Percentiles rank a stretch among this genome's conserved stretches.
These are phyloP conservation scores for Hawksworthiomyces lignivorus DNA, from an alignment of 2,329 filamentous ascomycete genomes.

Conservation along the genomic window DNA sequence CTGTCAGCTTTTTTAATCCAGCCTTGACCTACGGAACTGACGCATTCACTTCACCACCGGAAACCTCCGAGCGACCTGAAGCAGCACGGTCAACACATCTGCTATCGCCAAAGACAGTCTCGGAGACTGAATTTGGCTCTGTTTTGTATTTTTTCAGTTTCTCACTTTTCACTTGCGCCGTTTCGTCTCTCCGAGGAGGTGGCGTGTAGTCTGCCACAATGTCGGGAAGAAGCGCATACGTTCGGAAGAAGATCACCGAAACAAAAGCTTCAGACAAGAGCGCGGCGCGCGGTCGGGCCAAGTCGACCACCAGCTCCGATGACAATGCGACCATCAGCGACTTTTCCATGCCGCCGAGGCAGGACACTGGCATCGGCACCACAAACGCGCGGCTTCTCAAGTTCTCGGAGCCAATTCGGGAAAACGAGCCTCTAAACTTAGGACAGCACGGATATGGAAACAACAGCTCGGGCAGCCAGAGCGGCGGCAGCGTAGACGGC, in stretches of 20 bases:
- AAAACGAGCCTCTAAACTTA: conserved; percentile 22
- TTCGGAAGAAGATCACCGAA: conserved; percentile 51
- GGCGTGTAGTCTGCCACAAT: no score
- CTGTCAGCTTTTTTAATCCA: no score
- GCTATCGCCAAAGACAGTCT: no score
- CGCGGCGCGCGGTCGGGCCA: conserved; percentile 23
- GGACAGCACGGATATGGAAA: conserved; percentile 18
- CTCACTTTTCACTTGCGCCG: no score
- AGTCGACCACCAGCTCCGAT: conserved; percentile 31
- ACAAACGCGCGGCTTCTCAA: conserved; percentile 38
- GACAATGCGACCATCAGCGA: conserved; percentile 32
- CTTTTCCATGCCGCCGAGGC: conserved; percentile 28
- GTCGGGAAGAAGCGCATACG: conserved; percentile 51
- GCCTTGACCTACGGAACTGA: no score
- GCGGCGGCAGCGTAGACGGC: conserved; percentile 29
- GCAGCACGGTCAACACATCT: no score
- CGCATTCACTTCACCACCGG: no score
- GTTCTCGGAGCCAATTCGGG: conserved; percentile 33
- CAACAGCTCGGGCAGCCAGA: conserved; percentile 29
- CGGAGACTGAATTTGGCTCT: no score
- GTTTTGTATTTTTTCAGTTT: no score
- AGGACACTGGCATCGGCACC: conserved; percentile 33
- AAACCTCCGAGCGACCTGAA: no score
- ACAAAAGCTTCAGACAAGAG: conserved; percentile 29
- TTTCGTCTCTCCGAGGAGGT: no score